These are phyloP conservation scores for Pisolithus sp. DNA, from an alignment of 768 basidiomycete genomes.

Conservation along the genomic window DNA sequence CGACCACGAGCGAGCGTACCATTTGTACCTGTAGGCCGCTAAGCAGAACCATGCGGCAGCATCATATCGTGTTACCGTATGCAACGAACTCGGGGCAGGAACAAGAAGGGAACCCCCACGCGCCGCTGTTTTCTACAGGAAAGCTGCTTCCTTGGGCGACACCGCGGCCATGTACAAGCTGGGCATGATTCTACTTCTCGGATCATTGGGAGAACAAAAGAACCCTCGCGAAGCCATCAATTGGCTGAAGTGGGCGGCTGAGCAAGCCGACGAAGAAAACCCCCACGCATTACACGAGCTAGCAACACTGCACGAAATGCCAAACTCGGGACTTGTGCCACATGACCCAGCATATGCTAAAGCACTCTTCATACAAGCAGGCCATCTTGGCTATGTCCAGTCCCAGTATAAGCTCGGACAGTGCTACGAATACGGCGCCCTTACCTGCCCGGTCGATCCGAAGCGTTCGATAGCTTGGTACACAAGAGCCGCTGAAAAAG, in stretches of 20 bases:
- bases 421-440: conserved; percentile 86
- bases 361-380: conserved; percentile 83
- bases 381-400: conserved; percentile 87
- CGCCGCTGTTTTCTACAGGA: conserved; percentile 93
- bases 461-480: conserved; percentile 97
- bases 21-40: conserved; percentile 92
- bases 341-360: conserved; percentile 80
- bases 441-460: conserved; percentile 91
- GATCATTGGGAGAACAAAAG: conserved; percentile 71
- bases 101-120: conserved; percentile 83
- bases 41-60: conserved; percentile 96
- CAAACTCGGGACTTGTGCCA: conserved; percentile 58
- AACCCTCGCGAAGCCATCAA: conserved; percentile 89
- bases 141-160: conserved; percentile 92
- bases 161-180: conserved; percentile 99
- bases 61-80: conserved; percentile 95
- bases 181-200: conserved; percentile 94
- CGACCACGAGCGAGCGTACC: conserved; percentile 97
- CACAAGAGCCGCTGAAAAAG: conserved; percentile 96
- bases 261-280: conserved; percentile 97
- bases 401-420: conserved; percentile 94
- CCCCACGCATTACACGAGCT: conserved; percentile 97
- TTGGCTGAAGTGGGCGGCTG: conserved; percentile 92
- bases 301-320: conserved; percentile 76
- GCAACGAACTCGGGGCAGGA: conserved; percentile 97